Conservation (phyloP, 495 filamentous ascomycete genomes). For the Clavariopsis aquatica region DNA sequence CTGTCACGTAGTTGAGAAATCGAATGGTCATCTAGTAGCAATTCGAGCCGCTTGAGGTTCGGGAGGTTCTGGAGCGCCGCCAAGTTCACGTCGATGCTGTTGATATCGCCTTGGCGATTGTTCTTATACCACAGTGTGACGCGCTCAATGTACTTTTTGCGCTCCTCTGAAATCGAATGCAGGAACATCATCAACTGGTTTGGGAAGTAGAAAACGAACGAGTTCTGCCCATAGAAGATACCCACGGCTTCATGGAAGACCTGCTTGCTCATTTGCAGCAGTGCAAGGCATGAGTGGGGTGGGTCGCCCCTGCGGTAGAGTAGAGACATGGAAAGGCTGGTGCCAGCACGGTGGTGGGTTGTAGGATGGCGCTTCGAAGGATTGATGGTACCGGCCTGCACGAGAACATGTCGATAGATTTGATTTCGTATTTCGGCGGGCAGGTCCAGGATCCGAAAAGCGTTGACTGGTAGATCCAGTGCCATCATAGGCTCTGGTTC, state of each 20-base stretch:
- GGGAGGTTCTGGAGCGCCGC: neutral
- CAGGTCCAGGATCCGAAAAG: conserved; percentile 14
- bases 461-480: no score
- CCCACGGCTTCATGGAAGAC: conserved; percentile 5
- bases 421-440: conserved; percentile 16
- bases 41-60: conserved; percentile 4
- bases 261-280: conserved; percentile 12
- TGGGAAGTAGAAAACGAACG: conserved; percentile 24
- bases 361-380: neutral
- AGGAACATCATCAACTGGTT: conserved; percentile 10
- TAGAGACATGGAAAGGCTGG: neutral
- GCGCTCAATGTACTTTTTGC: neutral
- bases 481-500: neutral
- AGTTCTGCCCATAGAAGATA: conserved; percentile 5
- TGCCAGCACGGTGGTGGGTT: conserved; percentile 2
- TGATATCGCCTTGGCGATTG: neutral
- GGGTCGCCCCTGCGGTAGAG: neutral
- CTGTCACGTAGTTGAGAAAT: neutral
- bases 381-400: conserved; percentile 3
- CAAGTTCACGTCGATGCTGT: neutral
- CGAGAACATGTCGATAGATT: conserved; percentile 7
- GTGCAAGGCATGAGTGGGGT: neutral
- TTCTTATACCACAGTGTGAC: conserved; percentile 19
- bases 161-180: neutral
- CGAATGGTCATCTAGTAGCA: neutral